Conservation (phyloP, 2,329 filamentous ascomycete genomes). For the Aspergillus quadricinctus region DNA sequence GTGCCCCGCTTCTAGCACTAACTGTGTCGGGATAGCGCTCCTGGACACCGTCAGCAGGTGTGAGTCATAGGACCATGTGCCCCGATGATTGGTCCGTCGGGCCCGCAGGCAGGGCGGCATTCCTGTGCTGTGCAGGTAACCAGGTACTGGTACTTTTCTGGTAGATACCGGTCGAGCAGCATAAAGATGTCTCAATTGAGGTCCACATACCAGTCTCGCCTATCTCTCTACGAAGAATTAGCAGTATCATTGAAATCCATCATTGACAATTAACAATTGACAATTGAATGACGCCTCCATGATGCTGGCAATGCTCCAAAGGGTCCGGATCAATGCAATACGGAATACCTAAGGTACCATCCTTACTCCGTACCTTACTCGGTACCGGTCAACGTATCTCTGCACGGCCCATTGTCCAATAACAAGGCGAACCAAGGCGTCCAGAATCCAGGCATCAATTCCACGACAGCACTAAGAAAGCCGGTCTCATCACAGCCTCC, state of each 20-base stretch:
- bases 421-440: conserved; percentile 3
- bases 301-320: neutral
- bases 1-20: conserved; percentile 15
- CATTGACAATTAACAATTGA: neutral
- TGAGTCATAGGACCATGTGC: conserved; percentile 30
- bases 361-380: neutral
- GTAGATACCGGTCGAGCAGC: neutral
- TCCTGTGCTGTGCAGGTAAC: no score
- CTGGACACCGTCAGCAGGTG: conserved; percentile 25
- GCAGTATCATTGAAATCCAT: neutral
- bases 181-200: neutral
- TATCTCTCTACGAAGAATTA: neutral
- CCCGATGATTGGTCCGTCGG: conserved; percentile 23
- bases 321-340: neutral
- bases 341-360: neutral
- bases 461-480: neutral
- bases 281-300: neutral
- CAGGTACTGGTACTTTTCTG: neutral
- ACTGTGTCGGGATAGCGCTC: conserved; percentile 4
- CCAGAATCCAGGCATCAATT: conserved; percentile 8
- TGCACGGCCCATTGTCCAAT: conserved; percentile 1
- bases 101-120: neutral
- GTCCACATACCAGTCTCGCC: no score
- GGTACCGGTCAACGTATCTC: neutral
- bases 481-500: neutral